Percentiles rank a stretch among this genome's conserved stretches.
These are phyloP conservation scores for Umbellularia californica DNA, from an alignment of 164 flowering plant species.

Conservation along the genomic window DNA sequence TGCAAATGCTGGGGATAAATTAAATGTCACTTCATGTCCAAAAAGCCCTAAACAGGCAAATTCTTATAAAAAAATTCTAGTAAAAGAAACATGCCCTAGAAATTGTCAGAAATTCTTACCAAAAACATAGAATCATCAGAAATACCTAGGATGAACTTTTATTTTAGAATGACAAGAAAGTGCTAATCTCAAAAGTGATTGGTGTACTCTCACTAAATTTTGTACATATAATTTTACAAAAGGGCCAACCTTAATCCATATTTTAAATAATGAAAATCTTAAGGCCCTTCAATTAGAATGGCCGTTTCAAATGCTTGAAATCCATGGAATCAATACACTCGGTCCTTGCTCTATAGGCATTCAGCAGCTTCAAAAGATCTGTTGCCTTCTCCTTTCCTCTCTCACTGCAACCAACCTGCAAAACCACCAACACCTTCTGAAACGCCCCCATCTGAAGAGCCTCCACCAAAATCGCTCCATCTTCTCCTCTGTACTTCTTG, in stretches of 20 bases:
- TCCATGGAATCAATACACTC: slow-evolving; percentile 74
- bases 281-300: slow-evolving; percentile 27
- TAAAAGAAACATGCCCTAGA: too few species aligned
- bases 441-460: slow-evolving; percentile 72
- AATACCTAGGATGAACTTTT: too few species aligned
- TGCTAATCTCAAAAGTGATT: neutral
- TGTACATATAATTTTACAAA: neutral
- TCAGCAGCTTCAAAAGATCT: slow-evolving; percentile 69
- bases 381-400: slow-evolving; percentile 65
- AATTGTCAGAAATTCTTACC: too few species aligned
- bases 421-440: slow-evolving; percentile 68
- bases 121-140: too few species aligned
- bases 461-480: slow-evolving; percentile 37
- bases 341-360: slow-evolving; percentile 34
- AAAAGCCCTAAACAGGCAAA: too few species aligned
- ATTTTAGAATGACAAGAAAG: neutral
- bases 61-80: too few species aligned
- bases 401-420: slow-evolving; percentile 75
- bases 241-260: neutral
- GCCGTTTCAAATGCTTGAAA: slow-evolving; percentile 60
- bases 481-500: slow-evolving; percentile 33
- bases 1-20: too few species aligned
- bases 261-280: too few species aligned
- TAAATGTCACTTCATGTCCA: too few species aligned
- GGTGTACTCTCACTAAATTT: neutral